phyloP scores from a whole-genome alignment of 768 basidiomycete species.

The Lentinula guzmanii region DNA sequence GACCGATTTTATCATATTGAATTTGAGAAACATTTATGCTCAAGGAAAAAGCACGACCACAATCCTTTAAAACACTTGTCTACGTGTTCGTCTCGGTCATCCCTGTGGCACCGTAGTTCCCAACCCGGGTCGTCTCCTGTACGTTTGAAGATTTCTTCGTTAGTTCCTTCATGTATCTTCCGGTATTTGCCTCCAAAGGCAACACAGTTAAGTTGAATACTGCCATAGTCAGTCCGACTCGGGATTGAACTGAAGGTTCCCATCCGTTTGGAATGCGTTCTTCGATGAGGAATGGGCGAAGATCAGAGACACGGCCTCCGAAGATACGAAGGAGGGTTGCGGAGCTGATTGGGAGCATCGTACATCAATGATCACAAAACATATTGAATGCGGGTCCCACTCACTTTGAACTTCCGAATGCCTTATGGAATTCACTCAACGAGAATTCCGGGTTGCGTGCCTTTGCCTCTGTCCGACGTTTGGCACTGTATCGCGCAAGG shows the following conservation, averaged over 20 bases:
- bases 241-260: slow-evolving; percentile 55
- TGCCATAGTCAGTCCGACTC: slow-evolving; percentile 53
- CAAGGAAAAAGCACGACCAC: no score
- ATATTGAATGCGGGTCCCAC: slow-evolving; percentile 10
- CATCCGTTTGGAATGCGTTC: slow-evolving; percentile 69
- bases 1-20: no score
- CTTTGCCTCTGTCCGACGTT: slow-evolving; percentile 55
- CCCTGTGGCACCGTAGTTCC: neutral
- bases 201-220: slow-evolving; percentile 45
- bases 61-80: neutral
- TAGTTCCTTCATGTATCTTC: neutral
- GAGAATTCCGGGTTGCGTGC: slow-evolving; percentile 52
- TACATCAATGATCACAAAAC: neutral
- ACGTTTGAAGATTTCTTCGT: neutral
- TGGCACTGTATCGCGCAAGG: slow-evolving; percentile 48
- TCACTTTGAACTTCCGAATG: slow-evolving; percentile 66
- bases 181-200: slow-evolving; percentile 30
- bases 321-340: slow-evolving; percentile 61
- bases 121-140: neutral
- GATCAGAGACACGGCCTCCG: slow-evolving; percentile 53
- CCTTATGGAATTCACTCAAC: slow-evolving; percentile 42
- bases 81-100: neutral
- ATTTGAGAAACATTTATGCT: no score
- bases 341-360: slow-evolving; percentile 30
- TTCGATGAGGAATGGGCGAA: slow-evolving; percentile 53